Percentiles rank a stretch among this genome's conserved stretches.
These are phyloP conservation scores for Durotheca rogersii DNA, from an alignment of 495 filamentous ascomycete genomes.

Conservation along the genomic window DNA sequence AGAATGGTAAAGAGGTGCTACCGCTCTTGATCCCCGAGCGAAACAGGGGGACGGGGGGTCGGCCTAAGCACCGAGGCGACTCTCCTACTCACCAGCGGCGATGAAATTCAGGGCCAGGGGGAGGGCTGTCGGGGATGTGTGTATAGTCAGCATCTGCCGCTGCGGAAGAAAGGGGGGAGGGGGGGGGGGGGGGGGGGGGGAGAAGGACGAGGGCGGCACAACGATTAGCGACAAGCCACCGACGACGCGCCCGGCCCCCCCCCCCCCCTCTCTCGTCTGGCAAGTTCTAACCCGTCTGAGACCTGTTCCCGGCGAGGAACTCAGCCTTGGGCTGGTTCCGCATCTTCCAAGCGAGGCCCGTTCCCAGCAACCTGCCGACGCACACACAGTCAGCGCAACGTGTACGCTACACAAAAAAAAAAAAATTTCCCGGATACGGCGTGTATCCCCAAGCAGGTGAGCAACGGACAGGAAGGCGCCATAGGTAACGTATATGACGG, in stretches of 20 bases:
- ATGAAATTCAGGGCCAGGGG: conserved; percentile 80
- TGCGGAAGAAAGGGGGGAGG: conserved; percentile 6
- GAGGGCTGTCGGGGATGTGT: conserved; percentile 53
- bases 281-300: conserved; percentile 71
- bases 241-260: too few relatives aligned
- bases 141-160: too few relatives aligned
- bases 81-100: conserved; percentile 72
- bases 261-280: conserved; percentile 1
- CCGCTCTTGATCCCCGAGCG: conserved; percentile 39
- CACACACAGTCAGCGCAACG: conserved; percentile 2
- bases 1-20: conserved; percentile 31
- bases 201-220: conserved; percentile 3
- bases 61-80: conserved; percentile 16
- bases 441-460: not conserved
- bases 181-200: conserved; percentile 6
- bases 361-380: conserved; percentile 61
- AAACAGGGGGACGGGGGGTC: conserved; percentile 8
- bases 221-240: too few relatives aligned
- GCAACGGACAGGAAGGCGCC: conserved; percentile 64
- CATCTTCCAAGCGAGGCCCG: conserved; percentile 65
- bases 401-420: too few relatives aligned
- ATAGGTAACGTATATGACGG: conserved; percentile 74
- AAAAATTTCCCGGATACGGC: not conserved
- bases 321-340: conserved; percentile 68
- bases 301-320: conserved; percentile 68